Evolutionary conservation across 1,284 basidiomycete species (phyloP).

Genomic region (Sporisorium exsertum): DNA sequence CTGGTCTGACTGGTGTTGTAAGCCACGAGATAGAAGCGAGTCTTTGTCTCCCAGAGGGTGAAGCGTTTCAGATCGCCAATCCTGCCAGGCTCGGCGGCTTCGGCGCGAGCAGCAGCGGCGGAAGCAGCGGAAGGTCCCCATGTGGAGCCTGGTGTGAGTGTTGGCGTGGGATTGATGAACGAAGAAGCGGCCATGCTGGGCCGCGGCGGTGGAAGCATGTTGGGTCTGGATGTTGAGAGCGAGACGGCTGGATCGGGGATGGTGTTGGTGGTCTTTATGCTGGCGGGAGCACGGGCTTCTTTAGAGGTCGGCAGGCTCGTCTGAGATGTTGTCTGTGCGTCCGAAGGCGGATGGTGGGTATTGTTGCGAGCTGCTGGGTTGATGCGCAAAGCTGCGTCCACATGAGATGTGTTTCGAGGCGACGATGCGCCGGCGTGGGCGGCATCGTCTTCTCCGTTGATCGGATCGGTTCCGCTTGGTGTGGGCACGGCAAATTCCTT

Average conservation of each 20-base stretch:
- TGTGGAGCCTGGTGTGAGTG: conserved; percentile 47
- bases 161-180: conserved; percentile 45
- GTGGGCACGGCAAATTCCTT: background rate
- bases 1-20: conserved; percentile 65
- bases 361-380: background rate
- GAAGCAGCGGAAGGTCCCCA: conserved; percentile 47
- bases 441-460: background rate
- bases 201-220: conserved; percentile 41
- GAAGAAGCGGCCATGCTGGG: conserved; percentile 48
- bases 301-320: conserved; percentile 7
- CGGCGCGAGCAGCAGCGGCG: conserved; percentile 44
- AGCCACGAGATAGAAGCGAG: conserved; percentile 66
- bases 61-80: conserved; percentile 64
- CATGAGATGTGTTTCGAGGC: background rate
- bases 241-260: conserved; percentile 50
- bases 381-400: background rate
- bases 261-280: conserved; percentile 39
- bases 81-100: conserved; percentile 48
- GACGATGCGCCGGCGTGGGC: background rate
- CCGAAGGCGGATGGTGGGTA: background rate
- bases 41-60: conserved; percentile 66
- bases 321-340: conserved; percentile 5
- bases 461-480: background rate
- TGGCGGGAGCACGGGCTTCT: conserved; percentile 32
- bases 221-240: conserved; percentile 36